Base-by-base conservation (phyloP, 2,329 filamentous ascomycete species). In the Venturia aucupariae region DNA sequence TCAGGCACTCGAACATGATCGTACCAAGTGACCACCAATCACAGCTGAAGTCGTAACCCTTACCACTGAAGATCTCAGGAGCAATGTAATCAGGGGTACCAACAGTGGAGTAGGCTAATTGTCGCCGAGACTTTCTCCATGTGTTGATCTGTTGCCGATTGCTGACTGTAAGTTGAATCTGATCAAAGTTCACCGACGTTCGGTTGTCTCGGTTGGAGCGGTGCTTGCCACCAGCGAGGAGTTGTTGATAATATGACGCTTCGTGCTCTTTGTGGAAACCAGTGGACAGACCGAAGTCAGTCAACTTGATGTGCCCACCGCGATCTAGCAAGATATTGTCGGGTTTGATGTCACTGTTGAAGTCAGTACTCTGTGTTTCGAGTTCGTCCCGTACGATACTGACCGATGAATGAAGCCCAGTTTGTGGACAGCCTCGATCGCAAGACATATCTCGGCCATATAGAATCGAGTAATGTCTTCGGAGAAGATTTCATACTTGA, bases 1-100 rank as follows among this genome's bases (percentile, higher is more conserved):
- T 92, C 69, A 99, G 82, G 76, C 94, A 99, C 78, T 99, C 94
- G 72, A 97, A 99, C 94, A 99, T 97, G 78, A 99, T 99, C 55
- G 94, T 97, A 63, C 94, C 94, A 61, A 99, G 84, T 27, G 90
- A 96, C 94, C 94, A 99, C 94, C 94, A 99, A 81, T 99, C 94
- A 75, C 94, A 99, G 74, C 95, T 89, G 72, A 93, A 96, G 65
- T 91, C 90, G 79, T 99, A 99, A 60, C 94, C 94, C 72, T 96
- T 90, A 22, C 93, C 92, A 59, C 90, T 95, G 77, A 99, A 97
- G 71, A 99, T 97, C 75, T 99, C 94, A 2, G 94, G 94, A 0
- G 94, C 94, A 73, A 99, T 99, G 75, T 99, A 99, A 76, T 99
- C 94, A 11, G 94, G 94, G 1, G 94, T 99, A 68, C 94, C 94